These are phyloP conservation scores for Lactarius trivialis DNA, from an alignment of 768 basidiomycete species.

Conservation along the genomic window DNA sequence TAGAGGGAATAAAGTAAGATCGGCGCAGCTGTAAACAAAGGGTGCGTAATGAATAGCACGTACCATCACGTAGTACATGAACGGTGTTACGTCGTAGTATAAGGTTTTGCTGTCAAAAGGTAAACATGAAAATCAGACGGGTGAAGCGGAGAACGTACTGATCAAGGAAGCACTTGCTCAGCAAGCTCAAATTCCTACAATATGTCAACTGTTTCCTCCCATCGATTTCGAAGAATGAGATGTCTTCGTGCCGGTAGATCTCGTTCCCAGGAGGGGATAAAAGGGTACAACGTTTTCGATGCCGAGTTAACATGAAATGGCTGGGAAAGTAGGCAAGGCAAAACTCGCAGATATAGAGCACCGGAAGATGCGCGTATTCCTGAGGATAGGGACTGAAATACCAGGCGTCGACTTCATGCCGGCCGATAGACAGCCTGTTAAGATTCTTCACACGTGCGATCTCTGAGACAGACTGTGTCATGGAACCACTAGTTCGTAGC, in stretches of 20 bases:
- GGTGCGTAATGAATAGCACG: slow-evolving; percentile 22
- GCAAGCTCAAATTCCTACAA: slow-evolving; percentile 93
- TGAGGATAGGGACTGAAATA: slow-evolving; percentile 99
- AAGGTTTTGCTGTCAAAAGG: slow-evolving; percentile 72
- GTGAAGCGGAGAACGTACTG: slow-evolving; percentile 54
- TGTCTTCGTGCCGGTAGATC: slow-evolving; percentile 95
- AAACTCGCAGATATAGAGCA: slow-evolving; percentile 98
- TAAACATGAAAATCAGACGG: not conserved
- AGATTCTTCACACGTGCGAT: slow-evolving; percentile 98
- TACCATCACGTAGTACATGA: slow-evolving; percentile 99
- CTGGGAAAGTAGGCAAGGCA: slow-evolving; percentile 92
- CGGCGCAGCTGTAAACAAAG: not conserved
- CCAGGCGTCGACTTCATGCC: slow-evolving; percentile 98
- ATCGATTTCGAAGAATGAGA: slow-evolving; percentile 98
- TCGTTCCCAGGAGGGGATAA: slow-evolving; percentile 97
- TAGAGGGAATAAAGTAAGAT: slow-evolving; percentile 29
- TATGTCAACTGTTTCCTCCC: slow-evolving; percentile 93
- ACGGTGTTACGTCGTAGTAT: slow-evolving; percentile 99
- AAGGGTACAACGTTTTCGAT: slow-evolving; percentile 85
- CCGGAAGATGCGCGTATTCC: slow-evolving; percentile 93
- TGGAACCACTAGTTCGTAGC: slow-evolving; percentile 92
- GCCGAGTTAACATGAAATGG: slow-evolving; percentile 83
- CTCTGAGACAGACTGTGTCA: slow-evolving; percentile 98
- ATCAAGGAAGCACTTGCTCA: slow-evolving; percentile 98
- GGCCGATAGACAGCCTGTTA: slow-evolving; percentile 92